Conservation (phyloP, 345 rosid species). For the Eucalyptus tenuipes region DNA sequence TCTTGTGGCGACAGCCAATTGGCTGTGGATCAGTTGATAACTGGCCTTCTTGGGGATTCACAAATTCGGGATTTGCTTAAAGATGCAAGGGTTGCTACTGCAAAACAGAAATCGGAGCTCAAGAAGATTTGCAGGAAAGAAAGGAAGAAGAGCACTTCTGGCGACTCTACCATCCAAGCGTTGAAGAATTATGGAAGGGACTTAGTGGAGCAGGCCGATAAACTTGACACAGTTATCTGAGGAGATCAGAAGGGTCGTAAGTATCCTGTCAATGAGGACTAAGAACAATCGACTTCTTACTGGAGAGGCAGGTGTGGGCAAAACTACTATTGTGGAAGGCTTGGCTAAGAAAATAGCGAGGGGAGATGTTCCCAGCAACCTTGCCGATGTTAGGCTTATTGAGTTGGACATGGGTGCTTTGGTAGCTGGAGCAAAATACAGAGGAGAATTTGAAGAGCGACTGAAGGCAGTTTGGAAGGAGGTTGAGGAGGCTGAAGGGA, state of each 20-base stretch:
- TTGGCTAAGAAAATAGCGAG: constrained; percentile 76
- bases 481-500: constrained; percentile 88
- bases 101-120: constrained; percentile 51
- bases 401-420: constrained; percentile 83
- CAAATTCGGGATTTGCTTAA: constrained; percentile 54
- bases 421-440: constrained; percentile 68
- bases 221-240: constrained; percentile 83
- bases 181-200: constrained; percentile 86
- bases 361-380: constrained; percentile 82
- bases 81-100: constrained; percentile 44
- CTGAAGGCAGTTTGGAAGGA: constrained; percentile 75
- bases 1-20: constrained; percentile 50
- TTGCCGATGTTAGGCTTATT: constrained; percentile 66
- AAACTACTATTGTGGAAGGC: constrained; percentile 90
- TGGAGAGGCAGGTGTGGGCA: constrained; percentile 94
- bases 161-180: constrained; percentile 61
- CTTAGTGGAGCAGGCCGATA: constrained; percentile 87
- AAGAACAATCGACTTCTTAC: constrained; percentile 87
- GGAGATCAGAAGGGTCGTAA: constrained; percentile 63
- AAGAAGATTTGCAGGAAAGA: constrained; percentile 79
- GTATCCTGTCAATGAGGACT: constrained; percentile 75
- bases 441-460: constrained; percentile 85
- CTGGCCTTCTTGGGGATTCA: constrained; percentile 80
- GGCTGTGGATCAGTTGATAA: constrained; percentile 63
- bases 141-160: constrained; percentile 73